Conservation (phyloP, 2,329 filamentous ascomycete genomes). For the Lomentospora prolificans region DNA sequence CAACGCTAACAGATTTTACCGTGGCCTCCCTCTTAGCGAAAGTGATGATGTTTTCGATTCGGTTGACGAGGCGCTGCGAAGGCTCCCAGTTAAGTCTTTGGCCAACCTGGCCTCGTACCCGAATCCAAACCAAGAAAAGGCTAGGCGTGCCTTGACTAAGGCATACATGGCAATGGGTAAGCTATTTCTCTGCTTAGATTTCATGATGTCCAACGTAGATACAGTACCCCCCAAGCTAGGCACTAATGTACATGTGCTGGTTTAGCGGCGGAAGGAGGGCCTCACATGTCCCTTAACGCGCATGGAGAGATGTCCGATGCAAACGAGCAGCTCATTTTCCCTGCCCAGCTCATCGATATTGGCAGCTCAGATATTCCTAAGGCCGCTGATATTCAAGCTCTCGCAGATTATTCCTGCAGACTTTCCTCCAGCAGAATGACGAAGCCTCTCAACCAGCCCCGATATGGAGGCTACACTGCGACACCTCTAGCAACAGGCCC, state of each 20-base stretch:
- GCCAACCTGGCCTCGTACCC: slow-evolving; percentile 45
- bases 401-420: background rate
- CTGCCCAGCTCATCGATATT: background rate
- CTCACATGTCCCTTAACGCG: background rate
- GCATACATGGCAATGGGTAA: background rate
- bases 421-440: background rate
- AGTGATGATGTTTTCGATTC: background rate
- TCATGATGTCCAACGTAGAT: background rate
- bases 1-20: background rate
- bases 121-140: slow-evolving; percentile 43
- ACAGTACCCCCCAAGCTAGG: too few species aligned
- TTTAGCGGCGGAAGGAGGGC: background rate
- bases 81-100: slow-evolving; percentile 33
- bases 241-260: too few species aligned
- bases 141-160: slow-evolving; percentile 18
- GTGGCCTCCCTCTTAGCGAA: background rate
- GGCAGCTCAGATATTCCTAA: background rate
- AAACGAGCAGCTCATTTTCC: background rate
- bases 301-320: background rate
- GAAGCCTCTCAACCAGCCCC: background rate
- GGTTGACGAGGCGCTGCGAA: background rate
- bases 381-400: background rate
- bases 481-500: background rate
- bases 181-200: background rate
- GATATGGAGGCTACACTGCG: background rate